Base-by-base conservation (phyloP, 129 eudicot genomes). In the Ambrosia artemisiifolia region DNA sequence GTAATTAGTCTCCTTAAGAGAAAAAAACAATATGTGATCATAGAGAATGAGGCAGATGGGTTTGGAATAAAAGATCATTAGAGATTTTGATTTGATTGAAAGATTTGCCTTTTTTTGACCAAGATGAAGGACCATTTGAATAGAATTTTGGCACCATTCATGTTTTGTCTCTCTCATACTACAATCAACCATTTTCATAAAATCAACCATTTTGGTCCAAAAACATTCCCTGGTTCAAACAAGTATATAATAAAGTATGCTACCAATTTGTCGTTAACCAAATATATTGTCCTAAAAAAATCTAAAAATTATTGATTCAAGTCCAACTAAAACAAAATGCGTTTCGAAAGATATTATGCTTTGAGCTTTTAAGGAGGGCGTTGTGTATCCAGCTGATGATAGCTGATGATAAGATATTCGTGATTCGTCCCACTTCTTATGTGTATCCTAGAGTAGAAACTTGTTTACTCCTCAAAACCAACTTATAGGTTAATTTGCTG, bases 11-110 rank as follows among this genome's bases (percentile, higher is more conserved):
- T 24, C 28, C 28, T 24, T 24, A 0, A 24, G 28, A 2, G 9
- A 40, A 12, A 20, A 19, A 54, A 19, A 19, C 34, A 28, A 24
- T 24, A 56, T 24, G 11, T 56, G 35, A 56, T 56, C 35, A 56
- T 3, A 32, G 32, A 5, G 14, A 13, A 60, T 13, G 65, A 32
- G 11, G 34, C 42, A 33, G n/a, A 6, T 14, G 43, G 18, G 42
- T 60, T 13, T 60, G 2, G 11, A 16, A 60, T 12, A 60, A 9
- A 32, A 30, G 43, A 60, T 60, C 6, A 60, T 57, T 3, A 1
- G 42, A 60, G 65, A 60, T 32, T 60, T 30, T 14, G 40, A 60
- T 60, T 30, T 60, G 65, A 60, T 60, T 60, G 40, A 60, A 60
- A 60, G 43, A 59, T 30, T 28, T 32, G 42, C 42, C 19, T 12